Evolutionary conservation across 768 basidiomycete species (phyloP).

Genomic region (Leucocoprinus leucothites): DNA sequence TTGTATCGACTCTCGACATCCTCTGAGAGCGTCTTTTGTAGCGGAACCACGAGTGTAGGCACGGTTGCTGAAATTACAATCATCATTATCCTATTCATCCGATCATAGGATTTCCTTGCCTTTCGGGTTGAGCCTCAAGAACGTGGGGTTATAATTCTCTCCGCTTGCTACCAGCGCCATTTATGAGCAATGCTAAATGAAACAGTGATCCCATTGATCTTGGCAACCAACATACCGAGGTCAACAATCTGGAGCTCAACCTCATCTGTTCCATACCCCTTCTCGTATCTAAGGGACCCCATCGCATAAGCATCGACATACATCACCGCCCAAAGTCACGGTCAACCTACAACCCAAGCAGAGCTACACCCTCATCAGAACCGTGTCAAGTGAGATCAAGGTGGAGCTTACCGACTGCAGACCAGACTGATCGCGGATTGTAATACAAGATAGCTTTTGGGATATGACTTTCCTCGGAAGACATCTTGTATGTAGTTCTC

Average conservation of each 20-base stretch:
- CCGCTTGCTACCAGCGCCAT: constrained; percentile 56
- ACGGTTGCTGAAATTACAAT: constrained; percentile 72
- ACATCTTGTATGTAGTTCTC: no score
- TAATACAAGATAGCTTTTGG: constrained; percentile 86
- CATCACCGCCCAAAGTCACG: neutral
- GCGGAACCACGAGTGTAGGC: constrained; percentile 83
- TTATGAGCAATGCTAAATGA: no score
- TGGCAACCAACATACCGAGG: constrained; percentile 38
- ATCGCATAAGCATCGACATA: constrained; percentile 11
- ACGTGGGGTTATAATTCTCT: constrained; percentile 74
- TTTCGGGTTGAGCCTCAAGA: constrained; percentile 74
- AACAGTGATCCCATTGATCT: no score
- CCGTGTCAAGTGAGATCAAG: neutral
- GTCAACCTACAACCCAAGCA: constrained; percentile 53
- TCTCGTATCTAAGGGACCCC: constrained; percentile 73
- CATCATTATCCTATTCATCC: neutral
- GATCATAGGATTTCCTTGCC: constrained; percentile 36
- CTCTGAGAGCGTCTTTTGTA: constrained; percentile 63
- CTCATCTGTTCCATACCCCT: constrained; percentile 82
- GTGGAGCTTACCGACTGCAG: constrained; percentile 49
- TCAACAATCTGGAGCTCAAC: constrained; percentile 68
- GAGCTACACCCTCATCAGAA: constrained; percentile 30
- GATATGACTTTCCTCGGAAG: constrained; percentile 22
- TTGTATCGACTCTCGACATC: constrained; percentile 80
- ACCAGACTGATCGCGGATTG: constrained; percentile 59